Evolutionary conservation across 768 basidiomycete genomes (phyloP).

Genomic region (Chiua virens): DNA sequence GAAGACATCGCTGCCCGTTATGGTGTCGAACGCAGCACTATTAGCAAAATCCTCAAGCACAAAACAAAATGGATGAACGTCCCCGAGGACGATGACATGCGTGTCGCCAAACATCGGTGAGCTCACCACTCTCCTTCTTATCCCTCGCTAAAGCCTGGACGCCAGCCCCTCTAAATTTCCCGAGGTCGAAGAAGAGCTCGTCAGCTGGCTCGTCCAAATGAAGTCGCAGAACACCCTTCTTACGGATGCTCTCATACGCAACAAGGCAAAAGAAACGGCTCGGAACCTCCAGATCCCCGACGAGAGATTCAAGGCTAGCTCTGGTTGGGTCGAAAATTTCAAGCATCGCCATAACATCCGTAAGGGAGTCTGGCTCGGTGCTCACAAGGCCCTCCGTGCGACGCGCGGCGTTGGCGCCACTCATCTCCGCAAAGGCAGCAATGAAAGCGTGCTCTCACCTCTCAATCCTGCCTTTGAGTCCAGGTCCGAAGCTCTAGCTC

Average conservation of each 20-base stretch:
- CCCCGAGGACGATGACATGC: slow-evolving; percentile 54
- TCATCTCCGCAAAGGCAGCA: slow-evolving; percentile 38
- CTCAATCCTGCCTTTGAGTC: slow-evolving; percentile 41
- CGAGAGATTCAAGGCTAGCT: slow-evolving; percentile 87
- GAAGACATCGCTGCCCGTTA: slow-evolving; percentile 80
- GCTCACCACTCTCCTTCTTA: slow-evolving; percentile 7
- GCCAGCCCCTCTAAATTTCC: slow-evolving; percentile 79
- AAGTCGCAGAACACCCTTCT: slow-evolving; percentile 48
- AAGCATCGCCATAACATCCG: slow-evolving; percentile 79
- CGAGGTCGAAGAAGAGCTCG: slow-evolving; percentile 65
- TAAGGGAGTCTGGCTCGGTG: slow-evolving; percentile 56
- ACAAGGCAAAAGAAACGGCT: slow-evolving; percentile 69
- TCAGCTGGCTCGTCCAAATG: slow-evolving; percentile 59
- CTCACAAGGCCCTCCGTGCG: slow-evolving; percentile 35
- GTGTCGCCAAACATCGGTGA: slow-evolving; percentile 71
- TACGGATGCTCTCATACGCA: slow-evolving; percentile 63
- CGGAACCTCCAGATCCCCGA: slow-evolving; percentile 52
- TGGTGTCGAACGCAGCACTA: slow-evolving; percentile 87
- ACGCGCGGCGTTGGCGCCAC: slow-evolving; percentile 31
- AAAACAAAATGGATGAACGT: slow-evolving; percentile 81
- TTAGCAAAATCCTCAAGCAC: slow-evolving; percentile 87
- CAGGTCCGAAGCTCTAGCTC: slow-evolving; percentile 28
- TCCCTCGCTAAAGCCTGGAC: slow-evolving; percentile 5
- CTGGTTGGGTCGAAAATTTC: slow-evolving; percentile 92
- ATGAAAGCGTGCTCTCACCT: slow-evolving; percentile 37